A percentile compares a stretch with the other conserved stretches of the same genome.
These are phyloP conservation scores for Agapanthus africanus DNA, from an alignment of 106 monocot species.

Conservation along the genomic window DNA sequence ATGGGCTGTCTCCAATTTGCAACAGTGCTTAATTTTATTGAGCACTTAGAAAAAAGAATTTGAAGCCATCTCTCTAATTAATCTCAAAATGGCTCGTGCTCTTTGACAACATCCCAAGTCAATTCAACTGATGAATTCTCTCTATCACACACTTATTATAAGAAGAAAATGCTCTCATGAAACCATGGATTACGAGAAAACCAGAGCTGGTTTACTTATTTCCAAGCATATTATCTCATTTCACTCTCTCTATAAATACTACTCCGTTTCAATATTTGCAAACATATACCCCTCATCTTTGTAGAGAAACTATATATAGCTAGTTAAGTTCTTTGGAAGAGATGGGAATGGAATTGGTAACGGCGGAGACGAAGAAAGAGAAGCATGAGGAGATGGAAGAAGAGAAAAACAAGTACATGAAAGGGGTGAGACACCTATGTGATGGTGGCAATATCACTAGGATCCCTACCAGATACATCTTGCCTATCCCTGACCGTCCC, in stretches of 20 bases:
- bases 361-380: slow-evolving; percentile 3
- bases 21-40: background rate
- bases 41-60: too few relatives aligned
- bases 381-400: slow-evolving; percentile 1
- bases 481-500: slow-evolving; percentile 41
- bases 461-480: slow-evolving; percentile 40
- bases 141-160: background rate
- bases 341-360: slow-evolving; percentile 10
- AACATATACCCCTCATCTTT: background rate
- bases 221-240: background rate
- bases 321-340: too few relatives aligned
- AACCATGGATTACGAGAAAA: slow-evolving; percentile 7
- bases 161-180: too few relatives aligned
- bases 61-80: background rate
- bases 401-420: slow-evolving; percentile 15
- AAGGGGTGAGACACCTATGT: slow-evolving; percentile 46
- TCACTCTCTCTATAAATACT: slow-evolving; percentile 6
- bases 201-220: background rate
- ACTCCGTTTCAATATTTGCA: background rate
- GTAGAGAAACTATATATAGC: background rate
- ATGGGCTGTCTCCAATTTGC: background rate
- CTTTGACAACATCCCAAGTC: slow-evolving; percentile 4
- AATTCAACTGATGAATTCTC: background rate
- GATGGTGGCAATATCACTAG: slow-evolving; percentile 31
- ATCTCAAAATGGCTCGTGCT: background rate